These are phyloP conservation scores for Scytalidium sp. DNA, from an alignment of 2,329 filamentous ascomycete genomes.

Conservation along the genomic window DNA sequence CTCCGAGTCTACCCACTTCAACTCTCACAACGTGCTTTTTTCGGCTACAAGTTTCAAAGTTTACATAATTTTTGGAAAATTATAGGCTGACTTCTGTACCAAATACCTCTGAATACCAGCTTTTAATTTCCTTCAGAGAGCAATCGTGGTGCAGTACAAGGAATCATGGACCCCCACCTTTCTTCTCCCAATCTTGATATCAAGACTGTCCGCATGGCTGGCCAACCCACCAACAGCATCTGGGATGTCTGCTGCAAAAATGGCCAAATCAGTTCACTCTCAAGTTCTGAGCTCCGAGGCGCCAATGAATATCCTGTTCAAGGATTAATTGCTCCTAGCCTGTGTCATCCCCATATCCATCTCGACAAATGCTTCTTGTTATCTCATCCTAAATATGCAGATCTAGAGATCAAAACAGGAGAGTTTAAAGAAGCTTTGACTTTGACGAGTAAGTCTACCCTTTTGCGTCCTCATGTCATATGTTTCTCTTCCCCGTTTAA, in stretches of 20 bases:
- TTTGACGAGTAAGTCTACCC: conserved; percentile 39
- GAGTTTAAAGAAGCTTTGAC: conserved; percentile 64
- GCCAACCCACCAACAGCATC: conserved; percentile 20
- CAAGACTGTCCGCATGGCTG: conserved; percentile 27
- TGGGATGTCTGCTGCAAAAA: conserved; percentile 31
- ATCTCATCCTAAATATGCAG: conserved; percentile 54
- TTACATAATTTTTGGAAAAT: too few relatives aligned
- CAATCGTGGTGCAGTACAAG: too few relatives aligned
- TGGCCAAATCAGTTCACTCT: conserved; percentile 25
- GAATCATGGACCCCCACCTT: background rate
- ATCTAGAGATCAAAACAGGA: conserved; percentile 57
- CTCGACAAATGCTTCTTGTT: conserved; percentile 65
- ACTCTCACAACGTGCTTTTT: too few relatives aligned
- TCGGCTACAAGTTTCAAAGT: too few relatives aligned
- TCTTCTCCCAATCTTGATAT: background rate
- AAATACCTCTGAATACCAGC: too few relatives aligned
- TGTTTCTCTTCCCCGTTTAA: background rate
- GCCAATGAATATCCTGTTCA: conserved; percentile 1
- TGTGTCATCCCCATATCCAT: conserved; percentile 73
- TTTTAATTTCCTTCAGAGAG: too few relatives aligned
- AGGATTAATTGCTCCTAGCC: conserved; percentile 45
- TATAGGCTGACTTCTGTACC: background rate
- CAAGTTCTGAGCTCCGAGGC: conserved; percentile 18
- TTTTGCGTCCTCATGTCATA: conserved; percentile 2
- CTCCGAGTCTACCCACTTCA: too few relatives aligned